Evolutionary conservation across 129 eudicot species (phyloP), one percentile per base, ranked within the genome.

Genomic region (Escallonia herrerae): DNA sequence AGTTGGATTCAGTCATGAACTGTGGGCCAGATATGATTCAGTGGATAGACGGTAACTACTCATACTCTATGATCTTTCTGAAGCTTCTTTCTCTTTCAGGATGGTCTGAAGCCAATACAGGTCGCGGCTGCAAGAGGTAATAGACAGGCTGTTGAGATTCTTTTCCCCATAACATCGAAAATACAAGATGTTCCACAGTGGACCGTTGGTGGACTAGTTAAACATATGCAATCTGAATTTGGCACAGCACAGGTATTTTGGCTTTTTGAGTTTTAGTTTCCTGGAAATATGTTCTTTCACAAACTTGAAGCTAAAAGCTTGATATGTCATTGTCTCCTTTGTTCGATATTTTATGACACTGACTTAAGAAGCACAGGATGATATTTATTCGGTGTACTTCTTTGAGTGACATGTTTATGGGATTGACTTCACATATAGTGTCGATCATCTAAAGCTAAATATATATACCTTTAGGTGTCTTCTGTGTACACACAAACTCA

Each of bases 101-200:
- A 91, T 69, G 95, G 84, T n/a, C 57, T 62, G 59, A 85, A 77
- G 76, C 85, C 98, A 9, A 72, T 91, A 62, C 95, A 91, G 67
- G 87, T 88, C 52, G 96, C 98, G 67, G 98, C 95, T 40, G 82
- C 80, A 39, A 78, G 91, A 71, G 87, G 95, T 46, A 81, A 85
- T 62, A 66, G 74, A 14, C 60, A 7, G 60, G 89, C 80, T 63
- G 96, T 91, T 60, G 88, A 86, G 81, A 69, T 88, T 58, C 85
- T 91, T 64, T 64, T 88, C 56, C 85, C 95, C 6, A 72, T 83
- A 58, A 82, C 98, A 42, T 75, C 81, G 13, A 81, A 62, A 58
- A 46, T 81, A 38, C 64, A 77, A 70, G 66, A 61, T 45, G 70
- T 91, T 76, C 64, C 78, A 69, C 78, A 80, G 37, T 91, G 98